Evolutionary conservation across 768 basidiomycete genomes (phyloP).

Genomic region (Sistotremastrum suecicum): DNA sequence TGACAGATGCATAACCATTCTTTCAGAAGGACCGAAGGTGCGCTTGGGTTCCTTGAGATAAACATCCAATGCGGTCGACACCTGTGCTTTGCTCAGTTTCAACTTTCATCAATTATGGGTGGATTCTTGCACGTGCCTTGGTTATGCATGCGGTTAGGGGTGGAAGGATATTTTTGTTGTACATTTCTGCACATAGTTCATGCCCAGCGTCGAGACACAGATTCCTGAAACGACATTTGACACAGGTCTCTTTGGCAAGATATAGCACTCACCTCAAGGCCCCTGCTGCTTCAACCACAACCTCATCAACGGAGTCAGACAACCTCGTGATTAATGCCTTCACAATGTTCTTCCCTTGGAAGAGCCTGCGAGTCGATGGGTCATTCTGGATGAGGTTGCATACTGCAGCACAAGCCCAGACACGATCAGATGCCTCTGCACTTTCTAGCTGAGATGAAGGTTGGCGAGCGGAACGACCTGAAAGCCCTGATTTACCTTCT

Average conservation of each 20-base stretch:
- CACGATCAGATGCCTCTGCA: conserved; percentile 64
- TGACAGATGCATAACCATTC: conserved; percentile 72
- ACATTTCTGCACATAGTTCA: conserved; percentile 94
- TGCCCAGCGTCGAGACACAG: conserved; percentile 90
- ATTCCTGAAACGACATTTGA: conserved; percentile 39
- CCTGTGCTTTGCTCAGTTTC: conserved; percentile 26
- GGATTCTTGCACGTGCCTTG: conserved; percentile 34
- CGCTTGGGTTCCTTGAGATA: conserved; percentile 45
- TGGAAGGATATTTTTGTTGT: conserved; percentile 82
- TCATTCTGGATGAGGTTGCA: conserved; percentile 93
- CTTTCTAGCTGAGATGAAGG: conserved; percentile 46
- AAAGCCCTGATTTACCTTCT: conserved; percentile 45
- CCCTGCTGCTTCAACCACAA: conserved; percentile 79
- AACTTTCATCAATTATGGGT: not conserved
- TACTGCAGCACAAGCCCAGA: conserved; percentile 95
- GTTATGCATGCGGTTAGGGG: conserved; percentile 65
- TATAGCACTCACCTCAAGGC: conserved; percentile 53
- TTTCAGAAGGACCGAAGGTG: conserved; percentile 56
- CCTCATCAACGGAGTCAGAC: conserved; percentile 82
- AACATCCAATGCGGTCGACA: conserved; percentile 57
- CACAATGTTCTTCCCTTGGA: conserved; percentile 86
- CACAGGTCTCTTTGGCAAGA: not conserved
- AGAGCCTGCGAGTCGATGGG: conserved; percentile 74
- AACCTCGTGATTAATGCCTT: conserved; percentile 76
- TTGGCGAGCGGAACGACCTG: not conserved